Conservation (phyloP, 495 filamentous ascomycete genomes). For the Penicillium subrubescens region DNA sequence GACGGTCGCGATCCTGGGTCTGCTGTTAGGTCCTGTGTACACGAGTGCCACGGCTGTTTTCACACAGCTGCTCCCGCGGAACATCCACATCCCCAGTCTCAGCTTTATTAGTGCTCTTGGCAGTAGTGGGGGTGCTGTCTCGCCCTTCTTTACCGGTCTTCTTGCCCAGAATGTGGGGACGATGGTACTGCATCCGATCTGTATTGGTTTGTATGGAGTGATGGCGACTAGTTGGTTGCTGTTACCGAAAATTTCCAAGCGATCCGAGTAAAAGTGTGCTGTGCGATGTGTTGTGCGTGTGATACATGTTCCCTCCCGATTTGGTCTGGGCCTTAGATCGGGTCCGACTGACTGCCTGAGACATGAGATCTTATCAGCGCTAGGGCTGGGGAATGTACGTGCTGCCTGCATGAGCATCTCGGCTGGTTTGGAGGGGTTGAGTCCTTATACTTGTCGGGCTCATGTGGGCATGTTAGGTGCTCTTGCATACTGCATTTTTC, state of each 20-base stretch:
- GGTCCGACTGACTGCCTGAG: neutral
- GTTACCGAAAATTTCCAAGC: constrained; percentile 35
- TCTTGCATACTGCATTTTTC: neutral
- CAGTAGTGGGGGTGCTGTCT: constrained; percentile 71
- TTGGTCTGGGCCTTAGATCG: neutral
- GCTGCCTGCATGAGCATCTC: neutral
- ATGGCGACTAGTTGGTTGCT: constrained; percentile 68
- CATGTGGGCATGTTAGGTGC: neutral
- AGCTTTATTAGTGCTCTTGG: constrained; percentile 73
- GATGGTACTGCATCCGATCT: constrained; percentile 73
- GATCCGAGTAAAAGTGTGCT: constrained; percentile 26
- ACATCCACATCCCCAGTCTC: constrained; percentile 66
- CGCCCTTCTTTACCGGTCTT: constrained; percentile 74
- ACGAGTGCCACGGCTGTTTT: constrained; percentile 72
- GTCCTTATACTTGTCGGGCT: neutral
- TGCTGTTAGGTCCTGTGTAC: constrained; percentile 77
- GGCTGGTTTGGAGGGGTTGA: neutral
- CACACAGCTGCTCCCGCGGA: constrained; percentile 58
- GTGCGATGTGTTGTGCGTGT: neutral
- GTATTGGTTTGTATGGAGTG: constrained; percentile 65
- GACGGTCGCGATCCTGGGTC: constrained; percentile 68
- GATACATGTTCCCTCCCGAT: neutral
- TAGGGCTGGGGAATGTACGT: neutral
- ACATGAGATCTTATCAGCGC: constrained; percentile 7
- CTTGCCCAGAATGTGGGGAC: constrained; percentile 70